Conservation (phyloP, 768 basidiomycete species). For the Trametes elegans region DNA sequence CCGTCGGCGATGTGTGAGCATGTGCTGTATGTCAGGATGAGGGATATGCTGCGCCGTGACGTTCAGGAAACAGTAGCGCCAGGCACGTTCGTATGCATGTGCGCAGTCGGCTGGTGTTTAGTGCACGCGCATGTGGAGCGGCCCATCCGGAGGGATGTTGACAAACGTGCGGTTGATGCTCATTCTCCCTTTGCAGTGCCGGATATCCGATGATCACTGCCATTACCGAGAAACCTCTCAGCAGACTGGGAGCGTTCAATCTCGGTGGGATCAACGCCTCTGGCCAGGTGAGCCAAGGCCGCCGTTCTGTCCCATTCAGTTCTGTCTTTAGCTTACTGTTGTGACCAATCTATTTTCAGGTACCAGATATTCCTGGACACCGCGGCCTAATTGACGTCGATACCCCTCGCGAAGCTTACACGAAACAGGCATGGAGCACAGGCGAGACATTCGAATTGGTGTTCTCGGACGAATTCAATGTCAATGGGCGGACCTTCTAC, state of each 20-base stretch:
- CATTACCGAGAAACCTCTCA: slow-evolving; percentile 22
- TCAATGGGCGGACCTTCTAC: slow-evolving; percentile 76
- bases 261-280: slow-evolving; percentile 47
- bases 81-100: background rate
- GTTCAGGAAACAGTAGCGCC: background rate
- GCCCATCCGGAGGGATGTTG: too few species aligned
- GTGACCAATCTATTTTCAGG: slow-evolving; percentile 2
- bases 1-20: too few species aligned
- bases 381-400: slow-evolving; percentile 73
- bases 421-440: slow-evolving; percentile 50
- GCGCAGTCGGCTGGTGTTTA: background rate
- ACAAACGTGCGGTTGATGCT: background rate
- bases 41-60: background rate
- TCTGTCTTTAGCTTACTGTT: background rate
- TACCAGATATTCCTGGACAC: slow-evolving; percentile 37
- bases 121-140: too few species aligned
- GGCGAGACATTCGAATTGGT: slow-evolving; percentile 61
- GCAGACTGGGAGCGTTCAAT: slow-evolving; percentile 39
- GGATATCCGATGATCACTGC: slow-evolving; percentile 38
- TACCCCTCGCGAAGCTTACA: slow-evolving; percentile 63
- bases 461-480: slow-evolving; percentile 89
- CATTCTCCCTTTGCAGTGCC: slow-evolving; percentile 25
- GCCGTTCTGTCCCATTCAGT: background rate
- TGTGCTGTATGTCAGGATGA: background rate
- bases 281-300: slow-evolving; percentile 39